These are phyloP conservation scores for Pyronema domesticum DNA, from an alignment of 495 filamentous ascomycete species.

Conservation along the genomic window DNA sequence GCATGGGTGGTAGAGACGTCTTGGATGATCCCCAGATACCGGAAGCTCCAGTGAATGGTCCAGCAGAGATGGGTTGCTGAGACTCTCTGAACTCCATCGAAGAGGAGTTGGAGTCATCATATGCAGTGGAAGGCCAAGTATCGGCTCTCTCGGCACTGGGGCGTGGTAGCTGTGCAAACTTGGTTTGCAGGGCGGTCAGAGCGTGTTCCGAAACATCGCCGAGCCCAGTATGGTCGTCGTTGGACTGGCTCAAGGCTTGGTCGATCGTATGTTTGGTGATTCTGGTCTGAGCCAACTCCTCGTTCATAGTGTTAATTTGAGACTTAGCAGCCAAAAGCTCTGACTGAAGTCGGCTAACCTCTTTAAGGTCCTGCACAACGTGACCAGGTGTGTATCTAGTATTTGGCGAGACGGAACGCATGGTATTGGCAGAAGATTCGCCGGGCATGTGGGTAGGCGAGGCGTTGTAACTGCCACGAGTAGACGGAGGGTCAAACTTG, in stretches of 20 bases:
- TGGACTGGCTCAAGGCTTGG: constrained; percentile 40
- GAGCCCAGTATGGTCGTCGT: constrained; percentile 30
- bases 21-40: constrained; percentile 20
- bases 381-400: constrained; percentile 25
- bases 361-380: constrained; percentile 35
- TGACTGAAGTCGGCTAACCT: constrained; percentile 36
- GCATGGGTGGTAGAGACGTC: constrained; percentile 11
- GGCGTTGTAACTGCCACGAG: constrained; percentile 8
- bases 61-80: constrained; percentile 30
- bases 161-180: constrained; percentile 36
- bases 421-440: constrained; percentile 26
- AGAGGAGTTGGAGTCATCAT: constrained; percentile 54
- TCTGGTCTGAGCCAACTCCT: constrained; percentile 65
- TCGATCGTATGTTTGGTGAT: constrained; percentile 59
- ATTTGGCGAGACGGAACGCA: constrained; percentile 35
- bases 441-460: background rate
- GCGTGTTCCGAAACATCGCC: constrained; percentile 39
- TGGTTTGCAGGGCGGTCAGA: constrained; percentile 34
- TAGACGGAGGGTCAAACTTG: constrained; percentile 9
- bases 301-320: constrained; percentile 64
- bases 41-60: constrained; percentile 26
- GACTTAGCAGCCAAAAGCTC: constrained; percentile 65
- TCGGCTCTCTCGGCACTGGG: constrained; percentile 37
- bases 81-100: constrained; percentile 38
- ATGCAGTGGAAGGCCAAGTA: constrained; percentile 41